Conservation (phyloP, 139 green algal species). For the Penium margaritaceum region DNA sequence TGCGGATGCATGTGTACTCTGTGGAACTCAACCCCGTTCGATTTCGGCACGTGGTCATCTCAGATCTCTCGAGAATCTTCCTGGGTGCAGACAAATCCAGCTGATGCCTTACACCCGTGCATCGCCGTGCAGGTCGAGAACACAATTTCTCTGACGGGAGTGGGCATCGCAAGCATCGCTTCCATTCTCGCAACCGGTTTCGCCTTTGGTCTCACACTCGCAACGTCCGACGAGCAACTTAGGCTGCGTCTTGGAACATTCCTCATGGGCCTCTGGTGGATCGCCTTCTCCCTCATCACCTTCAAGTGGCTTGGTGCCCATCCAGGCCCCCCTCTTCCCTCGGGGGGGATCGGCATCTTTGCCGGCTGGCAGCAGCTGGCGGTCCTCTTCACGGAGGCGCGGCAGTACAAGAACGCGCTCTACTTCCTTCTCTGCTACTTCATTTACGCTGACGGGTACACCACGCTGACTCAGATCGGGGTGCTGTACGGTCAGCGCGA, state of each 20-base stretch:
- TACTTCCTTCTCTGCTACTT: slow-evolving; percentile 26
- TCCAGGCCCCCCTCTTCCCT: neutral
- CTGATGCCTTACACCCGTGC: neutral
- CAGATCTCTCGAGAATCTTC: too few relatives aligned
- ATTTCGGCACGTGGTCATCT: neutral
- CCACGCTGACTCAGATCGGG: slow-evolving; percentile 15
- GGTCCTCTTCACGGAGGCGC: neutral
- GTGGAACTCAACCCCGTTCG: too few relatives aligned
- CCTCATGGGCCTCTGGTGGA: neutral
- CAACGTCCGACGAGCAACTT: neutral
- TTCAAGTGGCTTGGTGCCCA: neutral
- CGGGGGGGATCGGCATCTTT: neutral
- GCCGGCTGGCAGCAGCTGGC: neutral
- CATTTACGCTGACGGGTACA: slow-evolving; percentile 27
- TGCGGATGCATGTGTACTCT: neutral
- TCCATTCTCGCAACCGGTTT: neutral
- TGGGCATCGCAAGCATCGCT: neutral
- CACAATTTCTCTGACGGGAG: neutral
- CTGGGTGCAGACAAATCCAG: too few relatives aligned
- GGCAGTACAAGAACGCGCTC: slow-evolving; percentile 1
- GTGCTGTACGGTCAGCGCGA: neutral
- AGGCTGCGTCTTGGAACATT: neutral
- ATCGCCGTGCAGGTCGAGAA: neutral
- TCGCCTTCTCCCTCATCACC: neutral
- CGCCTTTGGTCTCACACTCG: neutral